Evolutionary conservation across 371 early-diverging fungal genomes (phyloP), one percentile per base, ranked within the genome.

Genomic region (Mortierella sp.): DNA sequence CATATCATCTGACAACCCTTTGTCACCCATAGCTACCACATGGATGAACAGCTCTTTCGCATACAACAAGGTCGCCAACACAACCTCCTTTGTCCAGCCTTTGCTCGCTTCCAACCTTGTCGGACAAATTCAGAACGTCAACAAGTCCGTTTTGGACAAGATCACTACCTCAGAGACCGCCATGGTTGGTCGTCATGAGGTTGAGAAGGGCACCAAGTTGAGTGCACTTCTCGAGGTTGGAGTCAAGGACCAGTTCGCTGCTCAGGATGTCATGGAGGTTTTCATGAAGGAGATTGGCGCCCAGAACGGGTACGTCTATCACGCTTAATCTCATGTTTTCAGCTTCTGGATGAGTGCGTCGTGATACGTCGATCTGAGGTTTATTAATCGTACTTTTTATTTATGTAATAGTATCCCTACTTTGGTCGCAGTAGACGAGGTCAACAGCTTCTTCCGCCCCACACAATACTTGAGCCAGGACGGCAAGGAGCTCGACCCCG

Each of bases 21-120:
- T 29, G 7, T 24, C 18, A 11, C 46, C 51, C n/a, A 71, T 70
- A 87, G 89, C 89, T 35, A 82, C 80, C 68, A 74, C 80, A 29
- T 87, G 83, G 82, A 75, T 84, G 74, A 84, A 88, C 80, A 87
- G 89, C 76, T 82, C 84, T n/a, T 84, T 70, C 49, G 78, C 89
- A 10, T 88, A 88, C 77, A 82, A 72, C 78, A 82, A 81, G 56
- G 80, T 81, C 29, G 55, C 77, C 78, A 78, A 78, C 70, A 68
- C 87, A 5, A 78, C 78, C 51, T 72, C 80, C 2, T 88, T 84
- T 68, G 81, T 82, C 32, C 89, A 88, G 75, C 89, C 89, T 32
- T 71, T 65, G 49, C 80, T 87, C 14, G 84, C 84, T 48, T 87
- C 89, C 16, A 78, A 35, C 14, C 74, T 88, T 73, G 78, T 71